Conservation (phyloP, 1,284 basidiomycete genomes). For the Ceratobasidium sp. region DNA sequence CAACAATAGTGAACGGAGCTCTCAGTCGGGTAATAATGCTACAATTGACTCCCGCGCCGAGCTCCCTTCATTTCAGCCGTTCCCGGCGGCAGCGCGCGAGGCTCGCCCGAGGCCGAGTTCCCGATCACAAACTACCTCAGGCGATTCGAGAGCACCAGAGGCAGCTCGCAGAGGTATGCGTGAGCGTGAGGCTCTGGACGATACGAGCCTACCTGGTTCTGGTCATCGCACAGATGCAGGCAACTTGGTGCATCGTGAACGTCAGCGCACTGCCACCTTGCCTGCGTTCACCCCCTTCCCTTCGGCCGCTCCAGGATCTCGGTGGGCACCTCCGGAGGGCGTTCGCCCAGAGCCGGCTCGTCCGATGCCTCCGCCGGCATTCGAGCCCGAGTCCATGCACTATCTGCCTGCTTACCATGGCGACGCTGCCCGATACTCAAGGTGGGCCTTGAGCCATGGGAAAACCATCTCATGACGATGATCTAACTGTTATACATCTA, state of each 20-base stretch:
- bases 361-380: slow-evolving; percentile 24
- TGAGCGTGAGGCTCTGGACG: slow-evolving; percentile 1
- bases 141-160: not conserved
- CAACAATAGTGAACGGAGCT: not conserved
- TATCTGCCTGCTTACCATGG: not conserved
- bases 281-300: slow-evolving; percentile 28
- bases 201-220: not conserved
- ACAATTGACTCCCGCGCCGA: not conserved
- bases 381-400: not conserved
- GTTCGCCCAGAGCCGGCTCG: slow-evolving; percentile 11
- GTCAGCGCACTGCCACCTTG: slow-evolving; percentile 8
- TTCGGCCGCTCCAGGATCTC: not conserved
- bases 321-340: slow-evolving; percentile 27
- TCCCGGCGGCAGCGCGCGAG: slow-evolving; percentile 18
- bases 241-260: not conserved
- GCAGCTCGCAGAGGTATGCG: not conserved
- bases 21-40: not conserved
- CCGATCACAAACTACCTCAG: not conserved
- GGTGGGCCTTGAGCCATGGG: slow-evolving; percentile 3
- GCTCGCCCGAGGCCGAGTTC: slow-evolving; percentile 12
- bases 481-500: not conserved
- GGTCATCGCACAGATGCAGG: not conserved
- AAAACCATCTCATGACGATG: not conserved
- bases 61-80: slow-evolving; percentile 30
- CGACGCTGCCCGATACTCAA: slow-evolving; percentile 14